These are phyloP conservation scores for Phascolomyces articulosus DNA, from an alignment of 371 early-diverging fungal genomes.

Conservation along the genomic window DNA sequence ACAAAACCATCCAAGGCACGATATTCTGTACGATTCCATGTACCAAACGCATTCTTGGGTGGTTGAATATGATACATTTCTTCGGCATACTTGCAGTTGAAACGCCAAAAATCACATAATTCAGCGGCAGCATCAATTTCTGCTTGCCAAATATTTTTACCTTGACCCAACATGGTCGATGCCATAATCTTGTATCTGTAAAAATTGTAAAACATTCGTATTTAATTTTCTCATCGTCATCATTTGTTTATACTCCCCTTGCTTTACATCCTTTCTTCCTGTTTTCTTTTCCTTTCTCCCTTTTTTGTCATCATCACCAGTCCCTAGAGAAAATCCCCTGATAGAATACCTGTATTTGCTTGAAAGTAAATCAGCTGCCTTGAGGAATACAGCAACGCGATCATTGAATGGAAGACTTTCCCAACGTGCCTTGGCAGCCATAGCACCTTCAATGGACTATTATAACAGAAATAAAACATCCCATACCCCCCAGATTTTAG, in stretches of 20 bases:
- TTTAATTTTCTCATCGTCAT: too few relatives aligned
- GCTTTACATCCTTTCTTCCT: background rate
- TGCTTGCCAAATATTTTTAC: constrained; percentile 99
- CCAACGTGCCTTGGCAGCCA: constrained; percentile 88
- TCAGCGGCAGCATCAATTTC: constrained; percentile 98
- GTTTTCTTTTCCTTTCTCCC: background rate
- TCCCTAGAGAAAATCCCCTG: background rate
- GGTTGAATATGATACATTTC: constrained; percentile 96
- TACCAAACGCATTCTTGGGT: constrained; percentile 79
- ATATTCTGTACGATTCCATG: constrained; percentile 97
- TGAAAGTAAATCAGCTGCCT: constrained; percentile 94
- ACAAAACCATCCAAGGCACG: constrained; percentile 97
- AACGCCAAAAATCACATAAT: constrained; percentile 93
- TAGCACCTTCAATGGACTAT: constrained; percentile 86
- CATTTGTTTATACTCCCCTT: background rate
- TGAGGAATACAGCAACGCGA: constrained; percentile 95
- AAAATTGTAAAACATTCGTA: too few relatives aligned
- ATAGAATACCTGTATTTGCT: constrained; percentile 78
- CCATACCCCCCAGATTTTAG: too few relatives aligned
- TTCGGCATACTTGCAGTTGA: constrained; percentile 94
- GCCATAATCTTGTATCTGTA: constrained; percentile 88
- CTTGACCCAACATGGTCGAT: constrained; percentile 98
- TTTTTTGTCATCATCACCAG: background rate
- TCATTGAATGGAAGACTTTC: constrained; percentile 94
- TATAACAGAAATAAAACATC: too few relatives aligned